Evolutionary conservation across 305 asterid genomes (phyloP).

Genomic region (Stenogyne calaminthoides): DNA sequence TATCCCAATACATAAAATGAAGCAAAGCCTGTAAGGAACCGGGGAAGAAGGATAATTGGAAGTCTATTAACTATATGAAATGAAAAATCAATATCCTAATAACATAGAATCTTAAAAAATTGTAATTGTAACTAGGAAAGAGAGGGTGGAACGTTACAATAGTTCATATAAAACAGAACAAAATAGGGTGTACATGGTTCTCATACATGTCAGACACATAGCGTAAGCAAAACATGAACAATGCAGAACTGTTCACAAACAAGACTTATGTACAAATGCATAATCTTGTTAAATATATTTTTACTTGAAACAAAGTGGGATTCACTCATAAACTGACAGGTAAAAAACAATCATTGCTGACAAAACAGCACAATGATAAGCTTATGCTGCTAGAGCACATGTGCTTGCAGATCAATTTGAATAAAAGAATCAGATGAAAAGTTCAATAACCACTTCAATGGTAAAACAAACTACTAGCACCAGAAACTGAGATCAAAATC

Average conservation of each 20-base stretch:
- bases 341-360: background rate
- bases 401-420: constrained; percentile 20
- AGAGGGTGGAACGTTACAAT: background rate
- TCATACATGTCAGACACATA: background rate
- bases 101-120: background rate
- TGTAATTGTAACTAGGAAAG: constrained; percentile 8
- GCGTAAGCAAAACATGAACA: constrained; percentile 14
- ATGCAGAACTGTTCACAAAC: background rate
- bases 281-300: constrained; percentile 1
- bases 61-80: background rate
- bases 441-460: background rate
- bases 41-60: background rate
- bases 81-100: background rate
- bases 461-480: background rate
- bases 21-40: constrained; percentile 67
- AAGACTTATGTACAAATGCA: background rate
- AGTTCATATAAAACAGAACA: background rate
- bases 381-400: background rate
- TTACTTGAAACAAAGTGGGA: background rate
- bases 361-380: background rate
- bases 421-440: background rate
- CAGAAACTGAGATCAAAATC: background rate
- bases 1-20: constrained; percentile 89
- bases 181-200: background rate
- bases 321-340: background rate